Conservation (phyloP, 2,329 filamentous ascomycete genomes). For the Cladophialophora immunda region DNA sequence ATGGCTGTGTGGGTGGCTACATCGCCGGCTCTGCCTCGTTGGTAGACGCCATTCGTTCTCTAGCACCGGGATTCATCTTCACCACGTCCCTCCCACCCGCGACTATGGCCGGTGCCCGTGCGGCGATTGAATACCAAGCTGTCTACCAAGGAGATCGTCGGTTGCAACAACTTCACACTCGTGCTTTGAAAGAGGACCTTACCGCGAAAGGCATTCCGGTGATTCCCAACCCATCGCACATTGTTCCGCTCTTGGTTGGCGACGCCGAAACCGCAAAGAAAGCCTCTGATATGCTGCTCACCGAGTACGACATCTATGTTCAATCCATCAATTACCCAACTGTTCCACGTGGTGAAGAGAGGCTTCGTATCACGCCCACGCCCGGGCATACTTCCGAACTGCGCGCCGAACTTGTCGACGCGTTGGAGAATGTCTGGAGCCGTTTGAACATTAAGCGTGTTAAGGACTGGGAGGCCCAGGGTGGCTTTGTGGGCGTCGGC, state of each 20-base stretch:
- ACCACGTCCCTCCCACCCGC: constrained; percentile 95
- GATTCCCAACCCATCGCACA: constrained; percentile 97
- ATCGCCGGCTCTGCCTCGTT: constrained; percentile 89
- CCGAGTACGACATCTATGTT: constrained; percentile 93
- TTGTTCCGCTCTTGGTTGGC: constrained; percentile 91
- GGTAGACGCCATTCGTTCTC: constrained; percentile 90
- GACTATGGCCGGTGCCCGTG: constrained; percentile 92
- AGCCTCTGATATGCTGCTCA: constrained; percentile 89
- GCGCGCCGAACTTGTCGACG: constrained; percentile 83
- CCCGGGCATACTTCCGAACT: constrained; percentile 87
- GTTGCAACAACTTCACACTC: constrained; percentile 95
- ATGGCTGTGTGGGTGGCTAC: constrained; percentile 96
- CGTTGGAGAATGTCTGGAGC: constrained; percentile 87
- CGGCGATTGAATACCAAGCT: constrained; percentile 94
- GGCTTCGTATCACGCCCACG: constrained; percentile 93
- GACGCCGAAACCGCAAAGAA: constrained; percentile 92
- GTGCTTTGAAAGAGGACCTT: constrained; percentile 88
- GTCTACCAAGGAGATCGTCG: constrained; percentile 83
- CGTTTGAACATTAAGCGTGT: constrained; percentile 91
- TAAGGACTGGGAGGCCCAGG: constrained; percentile 87
- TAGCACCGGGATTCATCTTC: constrained; percentile 98
- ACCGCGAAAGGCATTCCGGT: constrained; percentile 86
- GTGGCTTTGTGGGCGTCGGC: constrained; percentile 94
- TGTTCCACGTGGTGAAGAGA: constrained; percentile 96
- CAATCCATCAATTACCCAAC: constrained; percentile 99